Conservation (phyloP, 805 yeast genomes). For the Hanseniaspora clermontiae region DNA sequence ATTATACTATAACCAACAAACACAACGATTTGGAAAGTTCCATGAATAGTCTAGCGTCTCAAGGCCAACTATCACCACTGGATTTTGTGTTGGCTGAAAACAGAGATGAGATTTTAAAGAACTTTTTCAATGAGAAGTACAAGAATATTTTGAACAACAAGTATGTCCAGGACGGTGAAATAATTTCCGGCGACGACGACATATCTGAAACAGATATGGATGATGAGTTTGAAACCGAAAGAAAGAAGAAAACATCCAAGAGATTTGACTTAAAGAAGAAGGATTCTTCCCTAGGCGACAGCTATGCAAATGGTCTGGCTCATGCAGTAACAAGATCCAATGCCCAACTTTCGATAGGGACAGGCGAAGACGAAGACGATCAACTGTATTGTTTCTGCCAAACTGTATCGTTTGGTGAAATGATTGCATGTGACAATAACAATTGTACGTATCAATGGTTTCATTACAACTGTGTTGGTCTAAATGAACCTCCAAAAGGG, state of each 20-base stretch:
- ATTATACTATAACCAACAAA: constrained; percentile 8
- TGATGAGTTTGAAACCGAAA: not conserved
- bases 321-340: not conserved
- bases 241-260: not conserved
- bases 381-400: constrained; percentile 82
- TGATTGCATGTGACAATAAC: constrained; percentile 92
- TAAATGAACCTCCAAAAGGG: constrained; percentile 78
- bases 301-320: not conserved
- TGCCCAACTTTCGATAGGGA: constrained; percentile 1
- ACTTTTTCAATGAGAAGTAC: constrained; percentile 7
- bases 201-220: constrained; percentile 1
- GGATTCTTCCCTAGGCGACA: not conserved
- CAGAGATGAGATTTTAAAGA: constrained; percentile 10
- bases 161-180: not conserved
- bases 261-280: not conserved
- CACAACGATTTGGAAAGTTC: constrained; percentile 11
- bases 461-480: constrained; percentile 88
- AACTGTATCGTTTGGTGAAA: constrained; percentile 84
- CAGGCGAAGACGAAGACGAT: constrained; percentile 46
- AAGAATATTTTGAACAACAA: not conserved
- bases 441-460: constrained; percentile 89
- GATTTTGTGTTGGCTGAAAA: constrained; percentile 19
- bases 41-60: constrained; percentile 18
- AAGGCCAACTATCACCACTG: constrained; percentile 21
- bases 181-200: not conserved